Base-by-base conservation (phyloP, 192 early-diverging fungal species). In the Chytriomyces hyalinus region DNA sequence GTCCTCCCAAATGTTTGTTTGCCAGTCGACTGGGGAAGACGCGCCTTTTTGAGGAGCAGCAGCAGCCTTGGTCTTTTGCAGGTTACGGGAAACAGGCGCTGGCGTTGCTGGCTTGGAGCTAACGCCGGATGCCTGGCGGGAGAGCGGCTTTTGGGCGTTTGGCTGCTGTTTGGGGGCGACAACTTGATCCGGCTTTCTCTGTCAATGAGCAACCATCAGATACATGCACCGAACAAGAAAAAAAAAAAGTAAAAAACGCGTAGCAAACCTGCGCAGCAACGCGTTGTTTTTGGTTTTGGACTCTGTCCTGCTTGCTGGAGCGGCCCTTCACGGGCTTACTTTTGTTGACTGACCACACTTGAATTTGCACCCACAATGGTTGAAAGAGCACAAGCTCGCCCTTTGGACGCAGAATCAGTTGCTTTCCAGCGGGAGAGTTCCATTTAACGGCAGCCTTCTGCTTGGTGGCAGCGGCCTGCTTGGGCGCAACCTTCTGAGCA, bases 321-420 rank as follows among this genome's bases (percentile, higher is more conserved):
- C 61, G 73, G 44, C 73, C 63, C 4, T 57, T 57, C 53, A 20
- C 53, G 53, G 36, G 36, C 36, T 57, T 57, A n/a, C 20, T 20
- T 4, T 57, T 57, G 13, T 57, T 13, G 20, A 57, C 20, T 2
- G 48, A 44, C 73, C 73, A 75, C 44, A 43, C 17, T 46, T 64
- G 20, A 4, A 75, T 46, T 57, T 75, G 73, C 13, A 66, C 36
- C 73, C 73, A 75, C 45, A 75, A 22, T 10, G 73, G 73, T 9
- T 28, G 24, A 61, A 65, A 75, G 28, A 75, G 11, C 6, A 75
- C 73, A 15, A 75, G 61, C 61, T 36, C 73, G 5, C 11, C 24
- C 24, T 53, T 75, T 48, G 73, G 73, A 53, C 73, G 46, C 62
- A 75, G 22, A 43, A 75, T 75, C 10, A 75, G 73, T n/a, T 75